Percentiles rank a stretch among this genome's conserved stretches.
Conservation (phyloP, 768 basidiomycete genomes). For the Amanita exitialis region DNA sequence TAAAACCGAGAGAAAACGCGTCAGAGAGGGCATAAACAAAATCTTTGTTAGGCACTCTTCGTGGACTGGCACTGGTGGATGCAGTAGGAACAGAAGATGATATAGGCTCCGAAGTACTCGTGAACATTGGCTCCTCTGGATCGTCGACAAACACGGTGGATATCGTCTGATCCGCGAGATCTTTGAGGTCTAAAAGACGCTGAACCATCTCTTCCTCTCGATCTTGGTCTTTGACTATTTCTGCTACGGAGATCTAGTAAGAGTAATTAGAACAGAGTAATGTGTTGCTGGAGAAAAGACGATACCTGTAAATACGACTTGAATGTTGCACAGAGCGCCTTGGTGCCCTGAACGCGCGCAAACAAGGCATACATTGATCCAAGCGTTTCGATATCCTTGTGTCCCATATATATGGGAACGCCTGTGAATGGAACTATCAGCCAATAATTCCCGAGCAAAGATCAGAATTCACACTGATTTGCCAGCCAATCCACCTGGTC, state of each 20-base stretch:
- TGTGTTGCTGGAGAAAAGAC: slow-evolving; percentile 6
- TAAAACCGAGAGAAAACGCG: slow-evolving; percentile 68
- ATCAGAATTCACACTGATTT: slow-evolving; percentile 16
- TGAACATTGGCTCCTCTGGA: slow-evolving; percentile 10
- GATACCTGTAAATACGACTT: slow-evolving; percentile 48
- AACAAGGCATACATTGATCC: slow-evolving; percentile 53
- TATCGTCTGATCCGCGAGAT: slow-evolving; percentile 41
- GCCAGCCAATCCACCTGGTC: slow-evolving; percentile 30
- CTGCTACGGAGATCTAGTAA: slow-evolving; percentile 40
- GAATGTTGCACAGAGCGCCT: slow-evolving; percentile 50
- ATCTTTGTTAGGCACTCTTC: slow-evolving; percentile 34
- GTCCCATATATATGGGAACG: slow-evolving; percentile 34
- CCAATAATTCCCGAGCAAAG: neutral
- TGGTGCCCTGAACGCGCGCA: slow-evolving; percentile 41
- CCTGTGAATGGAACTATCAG: slow-evolving; percentile 24
- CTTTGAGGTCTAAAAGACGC: slow-evolving; percentile 58
- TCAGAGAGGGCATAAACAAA: slow-evolving; percentile 63
- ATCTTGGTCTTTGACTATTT: slow-evolving; percentile 53
- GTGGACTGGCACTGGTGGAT: slow-evolving; percentile 22
- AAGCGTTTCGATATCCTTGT: slow-evolving; percentile 32
- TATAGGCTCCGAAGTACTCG: slow-evolving; percentile 9
- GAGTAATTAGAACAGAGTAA: neutral
- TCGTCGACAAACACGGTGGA: slow-evolving; percentile 41
- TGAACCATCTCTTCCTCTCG: slow-evolving; percentile 75
- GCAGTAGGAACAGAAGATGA: slow-evolving; percentile 4